Conservation (phyloP, 2,329 filamentous ascomycete genomes). For the Pseudocercospora pini-densiflorae region DNA sequence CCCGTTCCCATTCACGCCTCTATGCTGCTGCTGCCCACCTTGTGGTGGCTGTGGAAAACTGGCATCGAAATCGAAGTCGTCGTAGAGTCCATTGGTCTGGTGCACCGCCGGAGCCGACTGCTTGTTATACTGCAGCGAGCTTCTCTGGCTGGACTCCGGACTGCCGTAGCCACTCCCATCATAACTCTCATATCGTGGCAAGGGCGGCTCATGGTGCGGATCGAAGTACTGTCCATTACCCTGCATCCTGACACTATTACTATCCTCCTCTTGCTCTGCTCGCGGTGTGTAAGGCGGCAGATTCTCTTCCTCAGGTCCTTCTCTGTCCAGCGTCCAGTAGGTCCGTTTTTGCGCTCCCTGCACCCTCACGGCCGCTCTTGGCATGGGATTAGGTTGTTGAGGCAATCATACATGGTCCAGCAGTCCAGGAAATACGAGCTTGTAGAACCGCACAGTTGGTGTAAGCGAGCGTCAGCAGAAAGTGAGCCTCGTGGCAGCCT, state of each 20-base stretch:
- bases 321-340: slow-evolving; percentile 25
- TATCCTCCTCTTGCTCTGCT: slow-evolving; percentile 12
- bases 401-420: slow-evolving; percentile 16
- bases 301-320: slow-evolving; percentile 16
- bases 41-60: slow-evolving; percentile 22
- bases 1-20: slow-evolving; percentile 15
- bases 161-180: slow-evolving; percentile 35
- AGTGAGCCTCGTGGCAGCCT: neutral
- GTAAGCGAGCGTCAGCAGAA: slow-evolving; percentile 4
- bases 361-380: slow-evolving; percentile 30
- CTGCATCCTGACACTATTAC: slow-evolving; percentile 28
- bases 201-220: slow-evolving; percentile 4
- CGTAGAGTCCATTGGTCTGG: slow-evolving; percentile 27
- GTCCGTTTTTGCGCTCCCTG: slow-evolving; percentile 28
- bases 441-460: neutral
- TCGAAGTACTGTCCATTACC: slow-evolving; percentile 28
- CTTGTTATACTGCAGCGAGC: slow-evolving; percentile 18
- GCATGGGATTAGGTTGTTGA: slow-evolving; percentile 22
- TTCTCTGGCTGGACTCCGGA: slow-evolving; percentile 21
- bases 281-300: slow-evolving; percentile 18
- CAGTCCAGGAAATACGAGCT: neutral
- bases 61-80: slow-evolving; percentile 32
- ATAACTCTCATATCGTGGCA: slow-evolving; percentile 35
- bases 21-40: slow-evolving; percentile 11
- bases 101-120: slow-evolving; percentile 14